Evolutionary conservation across 208 protist genomes (phyloP).

Genomic region (Zelonia costaricensis): DNA sequence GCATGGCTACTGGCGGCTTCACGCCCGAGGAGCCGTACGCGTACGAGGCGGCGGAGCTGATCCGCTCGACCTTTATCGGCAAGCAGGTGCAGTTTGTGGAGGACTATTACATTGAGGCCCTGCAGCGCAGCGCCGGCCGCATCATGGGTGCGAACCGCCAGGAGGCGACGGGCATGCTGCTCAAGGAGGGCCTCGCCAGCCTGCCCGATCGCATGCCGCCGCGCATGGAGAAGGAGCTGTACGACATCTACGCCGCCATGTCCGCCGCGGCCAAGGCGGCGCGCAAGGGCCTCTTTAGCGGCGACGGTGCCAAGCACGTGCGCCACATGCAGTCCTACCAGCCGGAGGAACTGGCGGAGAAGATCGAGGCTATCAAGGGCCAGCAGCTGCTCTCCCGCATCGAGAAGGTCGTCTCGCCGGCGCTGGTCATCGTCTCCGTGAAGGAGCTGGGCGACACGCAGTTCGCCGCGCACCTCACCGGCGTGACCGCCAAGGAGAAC

Average conservation of each 20-base stretch:
- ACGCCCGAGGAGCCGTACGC: constrained; percentile 84
- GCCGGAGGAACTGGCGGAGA: constrained; percentile 42
- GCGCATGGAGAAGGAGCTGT: constrained; percentile 70
- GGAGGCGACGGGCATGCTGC: constrained; percentile 70
- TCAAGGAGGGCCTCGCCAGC: constrained; percentile 72
- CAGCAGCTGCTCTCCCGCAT: constrained; percentile 67
- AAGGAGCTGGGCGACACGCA: constrained; percentile 59
- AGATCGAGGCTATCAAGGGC: constrained; percentile 49
- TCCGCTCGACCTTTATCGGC: constrained; percentile 83
- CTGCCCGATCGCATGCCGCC: constrained; percentile 56
- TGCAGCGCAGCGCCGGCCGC: constrained; percentile 78
- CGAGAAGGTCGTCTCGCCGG: constrained; percentile 73
- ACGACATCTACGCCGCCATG: constrained; percentile 56
- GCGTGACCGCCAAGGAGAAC: constrained; percentile 72
- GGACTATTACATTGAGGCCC: constrained; percentile 85
- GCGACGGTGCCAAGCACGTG: constrained; percentile 58
- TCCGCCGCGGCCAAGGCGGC: constrained; percentile 50
- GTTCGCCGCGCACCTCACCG: constrained; percentile 76
- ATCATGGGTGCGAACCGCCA: constrained; percentile 36
- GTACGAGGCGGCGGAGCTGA: constrained; percentile 84
- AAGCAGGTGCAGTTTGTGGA: constrained; percentile 85
- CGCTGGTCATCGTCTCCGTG: constrained; percentile 52
- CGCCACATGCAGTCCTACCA: constrained; percentile 55
- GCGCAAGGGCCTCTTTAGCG: constrained; percentile 73
- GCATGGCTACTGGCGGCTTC: constrained; percentile 62